phyloP scores from a whole-genome alignment of 129 eudicot genomes.

The Flaveria trinervia region DNA sequence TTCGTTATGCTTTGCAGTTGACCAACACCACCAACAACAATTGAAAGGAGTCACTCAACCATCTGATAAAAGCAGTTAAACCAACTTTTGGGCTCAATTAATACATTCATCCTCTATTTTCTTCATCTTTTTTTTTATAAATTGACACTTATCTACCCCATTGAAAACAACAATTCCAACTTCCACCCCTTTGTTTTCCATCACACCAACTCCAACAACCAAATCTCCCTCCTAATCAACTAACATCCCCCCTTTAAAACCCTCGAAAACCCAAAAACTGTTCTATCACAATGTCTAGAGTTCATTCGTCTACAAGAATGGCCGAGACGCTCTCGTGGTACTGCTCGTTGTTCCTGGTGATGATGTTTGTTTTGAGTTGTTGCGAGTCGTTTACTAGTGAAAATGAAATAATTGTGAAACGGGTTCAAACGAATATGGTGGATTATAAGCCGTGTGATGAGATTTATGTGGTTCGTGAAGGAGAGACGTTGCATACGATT shows the following conservation, averaged over 20 bases:
- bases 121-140: slow-evolving; percentile 7
- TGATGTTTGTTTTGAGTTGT: slow-evolving; percentile 62
- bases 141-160: slow-evolving; percentile 51
- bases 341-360: slow-evolving; percentile 49
- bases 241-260: slow-evolving; percentile 25
- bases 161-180: slow-evolving; percentile 53
- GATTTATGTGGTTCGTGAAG: slow-evolving; percentile 59
- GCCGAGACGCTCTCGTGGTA: slow-evolving; percentile 58
- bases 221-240: slow-evolving; percentile 41
- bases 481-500: slow-evolving; percentile 54
- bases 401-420: slow-evolving; percentile 22
- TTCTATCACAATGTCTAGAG: slow-evolving; percentile 30
- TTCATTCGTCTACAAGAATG: slow-evolving; percentile 38
- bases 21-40: slow-evolving; percentile 40
- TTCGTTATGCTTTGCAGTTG: slow-evolving; percentile 31
- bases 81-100: slow-evolving; percentile 43
- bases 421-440: neutral
- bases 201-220: slow-evolving; percentile 64
- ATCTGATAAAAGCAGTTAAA: slow-evolving; percentile 56
- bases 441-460: slow-evolving; percentile 45
- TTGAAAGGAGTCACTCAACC: slow-evolving; percentile 25
- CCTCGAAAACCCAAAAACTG: slow-evolving; percentile 7
- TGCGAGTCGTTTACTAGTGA: slow-evolving; percentile 41
- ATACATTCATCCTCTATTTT: slow-evolving; percentile 18
- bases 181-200: slow-evolving; percentile 21